phyloP scores from a whole-genome alignment of 1,284 basidiomycete genomes.

The Papiliotrema nemorosa region DNA sequence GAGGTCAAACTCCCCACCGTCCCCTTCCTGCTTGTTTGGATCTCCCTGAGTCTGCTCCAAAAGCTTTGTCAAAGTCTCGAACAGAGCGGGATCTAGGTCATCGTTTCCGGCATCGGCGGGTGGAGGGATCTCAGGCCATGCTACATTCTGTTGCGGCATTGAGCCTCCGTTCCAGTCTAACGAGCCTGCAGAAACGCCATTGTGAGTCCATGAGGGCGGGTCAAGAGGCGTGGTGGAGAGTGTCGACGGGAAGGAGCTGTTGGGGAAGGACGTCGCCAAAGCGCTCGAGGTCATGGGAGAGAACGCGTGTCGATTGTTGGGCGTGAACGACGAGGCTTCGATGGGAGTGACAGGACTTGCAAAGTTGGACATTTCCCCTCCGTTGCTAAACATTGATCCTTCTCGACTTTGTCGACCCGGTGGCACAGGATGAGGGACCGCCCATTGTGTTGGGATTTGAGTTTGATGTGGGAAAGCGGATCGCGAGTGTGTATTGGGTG shows the following conservation, averaged over 20 bases:
- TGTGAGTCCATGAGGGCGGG: background rate
- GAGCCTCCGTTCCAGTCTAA: slow-evolving; percentile 7
- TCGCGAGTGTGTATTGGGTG: slow-evolving; percentile 12
- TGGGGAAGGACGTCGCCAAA: background rate
- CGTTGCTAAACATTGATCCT: slow-evolving; percentile 16
- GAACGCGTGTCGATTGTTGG: background rate
- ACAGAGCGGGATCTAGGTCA: slow-evolving; percentile 25
- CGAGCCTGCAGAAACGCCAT: background rate
- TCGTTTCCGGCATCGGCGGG: background rate
- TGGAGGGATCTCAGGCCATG: background rate
- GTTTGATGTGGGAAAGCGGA: slow-evolving; percentile 8
- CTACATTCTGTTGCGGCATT: background rate
- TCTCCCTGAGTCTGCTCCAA: slow-evolving; percentile 24
- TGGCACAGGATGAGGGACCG: slow-evolving; percentile 12
- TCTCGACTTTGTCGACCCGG: slow-evolving; percentile 18
- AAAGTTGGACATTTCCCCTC: slow-evolving; percentile 16
- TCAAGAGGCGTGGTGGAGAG: background rate
- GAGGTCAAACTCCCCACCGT: slow-evolving; percentile 5
- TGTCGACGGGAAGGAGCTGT: background rate
- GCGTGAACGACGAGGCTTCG: slow-evolving; percentile 1
- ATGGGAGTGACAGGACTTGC: slow-evolving; percentile 15
- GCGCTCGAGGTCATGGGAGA: slow-evolving; percentile 3
- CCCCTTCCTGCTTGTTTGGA: background rate
- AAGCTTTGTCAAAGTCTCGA: slow-evolving; percentile 29
- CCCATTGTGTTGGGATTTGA: background rate